Evolutionary conservation across 805 yeast genomes (phyloP), one percentile per base, ranked within the genome.

Genomic region (Starmerella cellae): DNA sequence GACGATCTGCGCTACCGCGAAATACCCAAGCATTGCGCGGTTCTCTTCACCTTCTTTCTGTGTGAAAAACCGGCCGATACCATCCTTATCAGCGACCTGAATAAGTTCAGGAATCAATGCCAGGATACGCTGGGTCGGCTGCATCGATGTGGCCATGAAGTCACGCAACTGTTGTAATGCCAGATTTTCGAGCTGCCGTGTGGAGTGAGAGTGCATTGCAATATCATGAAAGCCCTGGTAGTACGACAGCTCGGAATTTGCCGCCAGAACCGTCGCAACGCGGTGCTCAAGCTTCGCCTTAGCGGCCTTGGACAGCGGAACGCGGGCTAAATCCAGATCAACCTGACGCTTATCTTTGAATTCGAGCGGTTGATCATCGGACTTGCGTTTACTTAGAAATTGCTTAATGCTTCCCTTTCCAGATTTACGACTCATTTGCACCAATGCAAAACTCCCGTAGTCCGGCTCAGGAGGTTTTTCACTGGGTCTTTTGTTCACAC

Each of bases 161-260:
- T 88, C 98, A 37, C 97, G 67, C 34, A 91, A 61, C 24, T 61
- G 57, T 42, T 75, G 78, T 38, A 87, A 61, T 5, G 75, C 52
- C 24, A 55, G 43, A 14, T 45, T 46, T 17, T 63, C 60, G 26
- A 54, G 49, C 40, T 55, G 51, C 38, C 51, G 39, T 40, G 52
- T 49, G 31, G 52, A 38, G 18, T 61, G 58, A 44, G 75, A 73
- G 1, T 79, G 72, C 16, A 79, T 56, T 1, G 83, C 85, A 18
- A 91, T 66, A 54, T 91, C 97, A 60, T 88, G 97, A 59, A 71
- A 83, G 0, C 98, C 98, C 61, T 88, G 98, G 59, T 85, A 88
- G 60, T 88, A 88, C 45, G 74, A 66, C 33, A 87, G 63, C 3
- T 60, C 54, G 0, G 87, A 87, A 50, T 77, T 64, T 14, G 66